Evolutionary conservation across 2,329 filamentous ascomycete genomes (phyloP).

Genomic region (Aspergillus tamarii): DNA sequence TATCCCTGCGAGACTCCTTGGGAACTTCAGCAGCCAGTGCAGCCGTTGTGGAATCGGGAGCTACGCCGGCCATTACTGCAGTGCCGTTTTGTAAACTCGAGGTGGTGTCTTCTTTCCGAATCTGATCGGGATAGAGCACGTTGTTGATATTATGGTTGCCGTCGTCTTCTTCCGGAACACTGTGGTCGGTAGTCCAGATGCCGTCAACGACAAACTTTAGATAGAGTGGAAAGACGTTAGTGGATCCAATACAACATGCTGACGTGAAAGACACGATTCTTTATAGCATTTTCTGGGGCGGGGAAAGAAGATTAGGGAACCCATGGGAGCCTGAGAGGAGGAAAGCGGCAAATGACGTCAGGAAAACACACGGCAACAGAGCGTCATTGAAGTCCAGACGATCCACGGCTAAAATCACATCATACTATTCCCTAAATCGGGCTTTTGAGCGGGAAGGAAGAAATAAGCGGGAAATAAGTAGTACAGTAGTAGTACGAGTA

Average conservation of each 20-base stretch:
- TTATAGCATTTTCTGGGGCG: constrained; percentile 25
- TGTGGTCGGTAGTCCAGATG: constrained; percentile 81
- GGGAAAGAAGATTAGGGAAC: constrained; percentile 2
- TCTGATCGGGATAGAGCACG: constrained; percentile 76
- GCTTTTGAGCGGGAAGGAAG: constrained; percentile 1
- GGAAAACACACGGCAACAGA: constrained; percentile 22
- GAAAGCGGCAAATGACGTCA: constrained; percentile 22
- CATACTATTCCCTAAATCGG: neutral
- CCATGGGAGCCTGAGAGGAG: neutral
- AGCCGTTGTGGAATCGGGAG: constrained; percentile 72
- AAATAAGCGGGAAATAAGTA: constrained; percentile 1
- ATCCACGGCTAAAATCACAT: neutral
- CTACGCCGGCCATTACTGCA: constrained; percentile 61
- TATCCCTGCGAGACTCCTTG: constrained; percentile 30
- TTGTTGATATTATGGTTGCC: constrained; percentile 88
- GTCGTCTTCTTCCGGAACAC: constrained; percentile 81
- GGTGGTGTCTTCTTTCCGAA: constrained; percentile 44
- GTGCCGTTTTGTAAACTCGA: constrained; percentile 21
- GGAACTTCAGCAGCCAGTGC: constrained; percentile 46
- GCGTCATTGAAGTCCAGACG: constrained; percentile 30
- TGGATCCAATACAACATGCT: constrained; percentile 15
- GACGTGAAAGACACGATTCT: constrained; percentile 14
- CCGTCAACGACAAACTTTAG: constrained; percentile 91
- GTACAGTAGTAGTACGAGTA: neutral
- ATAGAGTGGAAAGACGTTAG: constrained; percentile 16